Conservation (phyloP, 2,329 filamentous ascomycete genomes). For the Diaporthe sp. region DNA sequence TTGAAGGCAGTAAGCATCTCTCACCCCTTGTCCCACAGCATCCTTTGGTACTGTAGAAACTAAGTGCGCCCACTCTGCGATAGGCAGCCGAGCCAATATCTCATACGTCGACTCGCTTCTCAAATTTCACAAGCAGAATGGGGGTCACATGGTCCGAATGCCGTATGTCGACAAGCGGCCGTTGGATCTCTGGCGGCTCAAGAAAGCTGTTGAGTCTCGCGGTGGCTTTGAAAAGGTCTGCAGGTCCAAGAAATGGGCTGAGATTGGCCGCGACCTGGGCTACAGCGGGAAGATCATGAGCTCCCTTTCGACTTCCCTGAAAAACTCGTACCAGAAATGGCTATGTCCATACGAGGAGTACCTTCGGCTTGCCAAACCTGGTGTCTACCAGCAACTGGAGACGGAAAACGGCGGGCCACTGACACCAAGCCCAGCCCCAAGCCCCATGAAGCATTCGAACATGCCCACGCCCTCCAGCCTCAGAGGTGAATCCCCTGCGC, state of each 20-base stretch:
- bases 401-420: slow-evolving; percentile 93
- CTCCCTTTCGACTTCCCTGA: slow-evolving; percentile 94
- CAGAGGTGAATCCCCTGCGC: slow-evolving; percentile 77
- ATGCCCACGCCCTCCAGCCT: slow-evolving; percentile 72
- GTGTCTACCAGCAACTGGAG: slow-evolving; percentile 96
- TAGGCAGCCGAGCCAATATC: slow-evolving; percentile 93
- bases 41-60: slow-evolving; percentile 52
- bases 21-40: slow-evolving; percentile 12
- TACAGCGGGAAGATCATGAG: slow-evolving; percentile 99
- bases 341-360: slow-evolving; percentile 98
- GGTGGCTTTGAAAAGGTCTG: slow-evolving; percentile 97
- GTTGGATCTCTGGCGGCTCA: slow-evolving; percentile 93
- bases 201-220: slow-evolving; percentile 94
- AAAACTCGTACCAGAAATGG: slow-evolving; percentile 98
- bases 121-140: slow-evolving; percentile 98
- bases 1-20: slow-evolving; percentile 88
- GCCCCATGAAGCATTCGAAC: slow-evolving; percentile 77
- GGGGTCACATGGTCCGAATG: slow-evolving; percentile 91
- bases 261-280: slow-evolving; percentile 95
- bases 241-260: slow-evolving; percentile 98
- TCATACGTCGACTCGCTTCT: slow-evolving; percentile 95
- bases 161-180: slow-evolving; percentile 98
- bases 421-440: slow-evolving; percentile 80
- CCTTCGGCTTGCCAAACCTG: slow-evolving; percentile 88
- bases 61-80: slow-evolving; percentile 41